Evolutionary conservation across 1,284 basidiomycete species (phyloP).

Genomic region (Abortiporus biennis): DNA sequence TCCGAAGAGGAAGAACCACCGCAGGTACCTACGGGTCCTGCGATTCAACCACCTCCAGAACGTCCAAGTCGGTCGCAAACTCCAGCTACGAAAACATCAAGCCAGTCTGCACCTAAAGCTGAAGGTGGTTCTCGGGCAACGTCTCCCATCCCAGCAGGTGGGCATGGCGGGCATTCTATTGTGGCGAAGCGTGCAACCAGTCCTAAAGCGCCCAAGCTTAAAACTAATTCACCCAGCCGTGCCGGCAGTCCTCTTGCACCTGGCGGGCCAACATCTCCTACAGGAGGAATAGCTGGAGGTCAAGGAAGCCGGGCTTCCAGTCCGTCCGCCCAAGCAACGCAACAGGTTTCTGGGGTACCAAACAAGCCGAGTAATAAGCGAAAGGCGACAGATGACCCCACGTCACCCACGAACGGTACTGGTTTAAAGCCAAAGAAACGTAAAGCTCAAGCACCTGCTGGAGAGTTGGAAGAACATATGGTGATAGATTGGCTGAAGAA

Average conservation of each 20-base stretch:
- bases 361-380: constrained; percentile 47
- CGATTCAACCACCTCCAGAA: constrained; percentile 45
- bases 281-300: too few species aligned
- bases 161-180: constrained; percentile 62
- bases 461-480: constrained; percentile 54
- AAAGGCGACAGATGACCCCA: constrained; percentile 52
- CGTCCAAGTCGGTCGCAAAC: constrained; percentile 27
- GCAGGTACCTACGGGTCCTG: constrained; percentile 44
- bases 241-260: constrained; percentile 47
- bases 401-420: constrained; percentile 14
- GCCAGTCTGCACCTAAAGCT: constrained; percentile 29
- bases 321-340: constrained; percentile 20
- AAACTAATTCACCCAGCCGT: constrained; percentile 39
- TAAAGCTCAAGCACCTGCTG: constrained; percentile 36
- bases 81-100: constrained; percentile 22
- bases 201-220: constrained; percentile 59
- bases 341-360: constrained; percentile 8
- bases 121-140: constrained; percentile 42
- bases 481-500: constrained; percentile 69
- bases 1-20: constrained; percentile 59
- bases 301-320: constrained; percentile 38
- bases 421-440: constrained; percentile 61
- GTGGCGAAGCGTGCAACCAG: constrained; percentile 82
- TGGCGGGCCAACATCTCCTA: too few species aligned
- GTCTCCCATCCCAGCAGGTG: constrained; percentile 46